A percentile compares a stretch with the other conserved stretches of the same genome.
These are phyloP conservation scores for Solioccasus polychromus DNA, from an alignment of 768 basidiomycete genomes.

Conservation along the genomic window DNA sequence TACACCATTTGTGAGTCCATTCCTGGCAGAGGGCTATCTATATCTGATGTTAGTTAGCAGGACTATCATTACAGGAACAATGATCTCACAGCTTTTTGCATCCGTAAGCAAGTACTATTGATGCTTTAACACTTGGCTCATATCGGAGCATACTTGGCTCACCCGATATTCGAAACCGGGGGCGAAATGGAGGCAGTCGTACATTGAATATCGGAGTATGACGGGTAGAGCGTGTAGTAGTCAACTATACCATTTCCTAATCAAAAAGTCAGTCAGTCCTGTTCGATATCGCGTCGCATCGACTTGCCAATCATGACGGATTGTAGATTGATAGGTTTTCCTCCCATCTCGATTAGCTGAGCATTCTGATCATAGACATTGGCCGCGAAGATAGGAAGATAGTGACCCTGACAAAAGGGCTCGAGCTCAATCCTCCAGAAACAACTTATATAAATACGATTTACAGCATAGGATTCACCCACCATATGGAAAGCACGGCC, in stretches of 20 bases:
- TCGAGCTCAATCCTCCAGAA: too few species aligned
- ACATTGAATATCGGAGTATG: constrained; percentile 52
- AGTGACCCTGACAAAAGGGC: constrained; percentile 45
- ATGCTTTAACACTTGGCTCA: not conserved
- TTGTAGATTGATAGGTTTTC: constrained; percentile 43
- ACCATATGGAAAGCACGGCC: constrained; percentile 58
- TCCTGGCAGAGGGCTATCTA: constrained; percentile 69
- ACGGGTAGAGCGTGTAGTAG: constrained; percentile 33
- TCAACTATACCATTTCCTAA: constrained; percentile 42
- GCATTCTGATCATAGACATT: constrained; percentile 44
- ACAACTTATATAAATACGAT: too few species aligned
- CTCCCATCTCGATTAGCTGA: constrained; percentile 38
- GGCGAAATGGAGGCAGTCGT: constrained; percentile 40
- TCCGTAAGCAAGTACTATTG: constrained; percentile 33
- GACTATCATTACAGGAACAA: not conserved
- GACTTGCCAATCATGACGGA: constrained; percentile 45
- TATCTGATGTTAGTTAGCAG: not conserved
- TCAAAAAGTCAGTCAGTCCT: too few species aligned
- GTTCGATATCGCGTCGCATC: too few species aligned
- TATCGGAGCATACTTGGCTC: not conserved
- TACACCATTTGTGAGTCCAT: constrained; percentile 52
- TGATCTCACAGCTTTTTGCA: constrained; percentile 36
- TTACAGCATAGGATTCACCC: constrained; percentile 51
- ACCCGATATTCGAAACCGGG: constrained; percentile 27
- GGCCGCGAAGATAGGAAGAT: constrained; percentile 45